Evolutionary conservation across 345 rosid species (phyloP).

Genomic region (Jatropha curcas): DNA sequence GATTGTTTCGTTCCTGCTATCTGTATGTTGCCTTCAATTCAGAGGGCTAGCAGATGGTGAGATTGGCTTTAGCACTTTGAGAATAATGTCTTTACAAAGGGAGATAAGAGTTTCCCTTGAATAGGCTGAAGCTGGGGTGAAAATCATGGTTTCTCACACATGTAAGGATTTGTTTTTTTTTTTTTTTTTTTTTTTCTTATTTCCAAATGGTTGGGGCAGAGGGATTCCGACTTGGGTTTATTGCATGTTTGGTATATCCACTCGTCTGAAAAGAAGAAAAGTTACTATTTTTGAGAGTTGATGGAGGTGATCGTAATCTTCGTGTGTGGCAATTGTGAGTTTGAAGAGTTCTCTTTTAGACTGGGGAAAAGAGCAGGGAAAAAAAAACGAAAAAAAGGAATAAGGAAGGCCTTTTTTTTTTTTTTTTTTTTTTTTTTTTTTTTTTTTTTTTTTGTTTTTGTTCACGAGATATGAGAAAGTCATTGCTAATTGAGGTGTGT

Average conservation of each 20-base stretch:
- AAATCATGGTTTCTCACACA: no score
- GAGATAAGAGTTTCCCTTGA: neutral
- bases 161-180: no score
- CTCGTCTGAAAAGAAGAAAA: no score
- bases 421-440: neutral
- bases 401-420: neutral
- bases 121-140: neutral
- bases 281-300: no score
- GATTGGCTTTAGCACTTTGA: neutral
- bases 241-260: no score
- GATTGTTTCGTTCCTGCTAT: neutral
- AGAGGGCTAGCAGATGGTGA: neutral
- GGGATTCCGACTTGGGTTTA: no score
- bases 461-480: neutral
- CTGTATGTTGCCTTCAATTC: neutral
- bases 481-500: slow-evolving; percentile 9
- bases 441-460: neutral
- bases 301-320: no score
- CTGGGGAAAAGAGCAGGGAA: no score
- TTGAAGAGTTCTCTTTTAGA: neutral
- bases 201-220: no score
- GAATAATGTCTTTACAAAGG: neutral
- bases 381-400: neutral
- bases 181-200: no score
- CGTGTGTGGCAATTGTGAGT: no score